Evolutionary conservation across 108 stramenopile genomes (phyloP), one percentile per base, ranked within the genome.

Genomic region (Seminavis robusta): DNA sequence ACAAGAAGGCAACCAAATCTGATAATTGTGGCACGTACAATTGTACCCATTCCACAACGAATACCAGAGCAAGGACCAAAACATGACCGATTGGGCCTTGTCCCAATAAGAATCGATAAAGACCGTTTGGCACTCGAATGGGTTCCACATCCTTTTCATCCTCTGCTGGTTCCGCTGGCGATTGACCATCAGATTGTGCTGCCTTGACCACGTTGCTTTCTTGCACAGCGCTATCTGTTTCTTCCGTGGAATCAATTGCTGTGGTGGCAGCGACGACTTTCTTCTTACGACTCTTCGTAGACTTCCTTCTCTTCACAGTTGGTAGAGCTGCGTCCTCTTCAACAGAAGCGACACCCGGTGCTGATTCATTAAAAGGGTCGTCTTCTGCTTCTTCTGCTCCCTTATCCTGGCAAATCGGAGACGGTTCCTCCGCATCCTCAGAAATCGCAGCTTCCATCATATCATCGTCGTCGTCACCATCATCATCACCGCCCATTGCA

Each of bases 81-180:
- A 81, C 47, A 52, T 83, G 84, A 0, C 84, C 82, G 37, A 56
- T 38, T 27, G 44, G 69, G 32, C 84, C 88, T 30, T 71, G 69
- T 16, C 71, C 56, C 28, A 86, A 52, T 10, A 85, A 54, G 50
- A 77, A 81, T 0, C 88, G 81, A 65, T 84, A 86, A 28, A 82
- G 37, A n/a, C 69, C 72, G 51, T 90, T 90, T 37, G 88, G 85
- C 20, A 49, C 27, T 25, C 16, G 47, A 26, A 49, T 15, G 24
- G 4, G n/a, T n/a, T 63, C 39, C 41, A 38, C 15, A 1, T 3
- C 7, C 19, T 39, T 37, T 23, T 26, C 60, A 43, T 53, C 51
- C 10, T 20, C 33, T 13, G 25, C 13, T 10, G 0, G 17, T 36
- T 20, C 39, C 17, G 19, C 33, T 27, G 17, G 30, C 15, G 50